Percentiles rank a stretch among this genome's conserved stretches.
Evolutionary conservation across 108 stramenopile genomes (phyloP).

Genomic region (Pseudonitzschia pungens): DNA sequence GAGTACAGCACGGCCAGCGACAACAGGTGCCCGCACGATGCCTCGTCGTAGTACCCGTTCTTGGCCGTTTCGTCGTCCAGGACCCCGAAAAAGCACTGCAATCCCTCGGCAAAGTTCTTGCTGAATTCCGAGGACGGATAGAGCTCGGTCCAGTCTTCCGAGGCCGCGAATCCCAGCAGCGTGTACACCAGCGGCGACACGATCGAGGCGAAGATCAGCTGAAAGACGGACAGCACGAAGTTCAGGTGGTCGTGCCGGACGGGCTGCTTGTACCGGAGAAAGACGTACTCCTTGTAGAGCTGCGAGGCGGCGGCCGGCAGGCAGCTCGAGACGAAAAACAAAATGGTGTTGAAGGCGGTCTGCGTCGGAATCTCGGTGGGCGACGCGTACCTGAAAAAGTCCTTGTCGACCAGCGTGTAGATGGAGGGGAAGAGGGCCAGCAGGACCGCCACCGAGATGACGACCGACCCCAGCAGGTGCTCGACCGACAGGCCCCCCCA

Average conservation of each 20-base stretch:
- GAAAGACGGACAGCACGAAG: slow-evolving; percentile 67
- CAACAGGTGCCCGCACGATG: slow-evolving; percentile 53
- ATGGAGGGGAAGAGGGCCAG: slow-evolving; percentile 66
- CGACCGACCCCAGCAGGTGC: slow-evolving; percentile 60
- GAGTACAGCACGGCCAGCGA: slow-evolving; percentile 58
- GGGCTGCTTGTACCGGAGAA: slow-evolving; percentile 73
- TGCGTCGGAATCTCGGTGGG: slow-evolving; percentile 50
- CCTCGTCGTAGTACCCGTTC: slow-evolving; percentile 57
- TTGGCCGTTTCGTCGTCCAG: slow-evolving; percentile 49
- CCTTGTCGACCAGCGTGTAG: slow-evolving; percentile 48
- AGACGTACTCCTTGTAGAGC: slow-evolving; percentile 79
- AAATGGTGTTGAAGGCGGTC: slow-evolving; percentile 74
- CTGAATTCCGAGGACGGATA: slow-evolving; percentile 71
- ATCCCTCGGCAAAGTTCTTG: slow-evolving; percentile 67
- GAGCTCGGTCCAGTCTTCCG: slow-evolving; percentile 52
- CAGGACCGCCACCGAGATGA: slow-evolving; percentile 69
- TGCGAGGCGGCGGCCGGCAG: slow-evolving; percentile 79
- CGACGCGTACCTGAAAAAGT: slow-evolving; percentile 63
- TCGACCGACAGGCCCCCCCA: slow-evolving; percentile 66
- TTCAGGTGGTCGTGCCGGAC: slow-evolving; percentile 75
- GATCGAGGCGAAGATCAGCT: slow-evolving; percentile 72
- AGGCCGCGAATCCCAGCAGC: slow-evolving; percentile 70
- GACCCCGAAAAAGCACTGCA: slow-evolving; percentile 73
- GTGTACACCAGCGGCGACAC: slow-evolving; percentile 76
- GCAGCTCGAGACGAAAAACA: slow-evolving; percentile 63